A percentile compares a stretch with the other conserved stretches of the same genome.
Evolutionary conservation across 2,329 filamentous ascomycete genomes (phyloP).

Genomic region (Aspergillus sp.): DNA sequence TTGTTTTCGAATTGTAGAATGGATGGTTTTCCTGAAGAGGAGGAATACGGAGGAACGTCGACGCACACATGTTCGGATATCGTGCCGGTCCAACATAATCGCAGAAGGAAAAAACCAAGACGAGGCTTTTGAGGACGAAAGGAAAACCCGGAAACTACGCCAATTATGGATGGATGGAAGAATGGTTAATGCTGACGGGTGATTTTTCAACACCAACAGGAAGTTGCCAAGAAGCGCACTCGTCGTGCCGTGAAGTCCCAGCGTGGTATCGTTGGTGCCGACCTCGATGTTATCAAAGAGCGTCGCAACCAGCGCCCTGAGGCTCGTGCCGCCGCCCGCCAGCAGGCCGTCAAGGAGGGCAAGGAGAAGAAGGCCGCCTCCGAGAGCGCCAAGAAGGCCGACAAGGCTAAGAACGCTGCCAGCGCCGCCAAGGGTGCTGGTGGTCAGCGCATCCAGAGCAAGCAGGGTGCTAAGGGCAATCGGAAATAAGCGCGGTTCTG

Average conservation of each 20-base stretch:
- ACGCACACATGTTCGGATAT: neutral
- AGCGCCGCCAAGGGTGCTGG: constrained; percentile 59
- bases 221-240: constrained; percentile 99
- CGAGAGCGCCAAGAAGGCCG: constrained; percentile 91
- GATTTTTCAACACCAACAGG: constrained; percentile 51
- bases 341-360: constrained; percentile 85
- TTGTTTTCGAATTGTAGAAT: constrained; percentile 11
- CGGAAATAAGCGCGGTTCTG: constrained; percentile 58
- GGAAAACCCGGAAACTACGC: constrained; percentile 1
- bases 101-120: neutral
- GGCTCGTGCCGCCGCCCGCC: constrained; percentile 84
- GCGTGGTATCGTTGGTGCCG: constrained; percentile 97
- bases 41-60: neutral
- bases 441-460: constrained; percentile 41
- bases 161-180: neutral
- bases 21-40: constrained; percentile 6
- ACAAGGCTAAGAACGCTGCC: constrained; percentile 93
- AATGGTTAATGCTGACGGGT: constrained; percentile 19
- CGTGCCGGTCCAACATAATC: too few relatives aligned
- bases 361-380: constrained; percentile 96
- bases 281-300: constrained; percentile 99
- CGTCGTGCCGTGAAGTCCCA: constrained; percentile 97
- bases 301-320: constrained; percentile 89
- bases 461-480: constrained; percentile 94
- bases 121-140: constrained; percentile 7